Percentiles rank a stretch among this genome's conserved stretches.
These are phyloP conservation scores for Cylindrotheca fusiformis DNA, from an alignment of 108 stramenopile species.

Conservation along the genomic window DNA sequence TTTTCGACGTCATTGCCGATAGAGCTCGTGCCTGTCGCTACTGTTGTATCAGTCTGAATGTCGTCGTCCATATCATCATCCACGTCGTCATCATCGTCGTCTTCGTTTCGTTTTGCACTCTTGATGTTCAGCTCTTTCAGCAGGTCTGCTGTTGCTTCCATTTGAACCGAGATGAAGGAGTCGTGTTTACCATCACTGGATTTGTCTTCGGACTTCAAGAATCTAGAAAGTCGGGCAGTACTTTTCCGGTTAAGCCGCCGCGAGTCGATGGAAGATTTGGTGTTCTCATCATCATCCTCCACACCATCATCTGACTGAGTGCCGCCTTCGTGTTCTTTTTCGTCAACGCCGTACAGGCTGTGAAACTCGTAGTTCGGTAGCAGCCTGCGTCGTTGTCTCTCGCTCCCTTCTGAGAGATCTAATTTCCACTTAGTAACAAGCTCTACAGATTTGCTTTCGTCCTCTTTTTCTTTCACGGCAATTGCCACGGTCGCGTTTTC, in stretches of 20 bases:
- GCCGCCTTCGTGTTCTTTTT: conserved; percentile 16
- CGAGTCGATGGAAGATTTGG: neutral
- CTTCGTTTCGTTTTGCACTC: conserved; percentile 14
- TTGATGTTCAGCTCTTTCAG: conserved; percentile 72
- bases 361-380: conserved; percentile 90
- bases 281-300: conserved; percentile 22
- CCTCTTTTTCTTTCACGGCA: conserved; percentile 12
- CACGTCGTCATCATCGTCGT: conserved; percentile 60
- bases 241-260: neutral
- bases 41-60: conserved; percentile 30
- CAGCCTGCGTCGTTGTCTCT: conserved; percentile 78
- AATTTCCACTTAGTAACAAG: conserved; percentile 75
- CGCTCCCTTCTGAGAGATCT: conserved; percentile 85
- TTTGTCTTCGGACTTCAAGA: neutral
- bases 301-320: conserved; percentile 5
- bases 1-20: conserved; percentile 3
- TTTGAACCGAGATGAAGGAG: conserved; percentile 26
- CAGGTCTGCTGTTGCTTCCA: conserved; percentile 81
- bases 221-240: neutral
- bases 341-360: conserved; percentile 86
- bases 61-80: conserved; percentile 61
- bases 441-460: conserved; percentile 28
- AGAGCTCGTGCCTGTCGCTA: conserved; percentile 13
- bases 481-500: conserved; percentile 4
- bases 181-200: neutral